A percentile compares a stretch with the other conserved stretches of the same genome.
Conservation (phyloP, 331 rosid genomes). For the Telfairia occidentalis region DNA sequence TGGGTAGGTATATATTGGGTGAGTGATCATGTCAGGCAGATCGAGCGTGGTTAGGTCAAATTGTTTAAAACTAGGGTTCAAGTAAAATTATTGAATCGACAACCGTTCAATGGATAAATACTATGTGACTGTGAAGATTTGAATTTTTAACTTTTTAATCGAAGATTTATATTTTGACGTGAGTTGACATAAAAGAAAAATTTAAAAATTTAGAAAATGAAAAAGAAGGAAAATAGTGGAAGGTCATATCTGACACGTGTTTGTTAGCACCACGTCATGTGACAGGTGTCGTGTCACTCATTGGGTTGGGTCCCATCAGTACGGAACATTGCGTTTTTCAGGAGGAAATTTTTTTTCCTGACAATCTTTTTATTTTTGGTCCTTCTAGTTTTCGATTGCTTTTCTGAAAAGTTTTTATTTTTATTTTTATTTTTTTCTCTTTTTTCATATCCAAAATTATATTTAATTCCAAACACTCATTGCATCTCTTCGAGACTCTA, state of each 20-base stretch:
- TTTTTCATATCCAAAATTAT: too few relatives aligned
- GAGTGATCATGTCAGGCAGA: too few relatives aligned
- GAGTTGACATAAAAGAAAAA: too few relatives aligned
- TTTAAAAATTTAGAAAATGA: too few relatives aligned
- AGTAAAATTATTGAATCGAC: too few relatives aligned
- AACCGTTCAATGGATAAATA: too few relatives aligned
- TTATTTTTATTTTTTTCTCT: too few relatives aligned
- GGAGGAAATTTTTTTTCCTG: not conserved
- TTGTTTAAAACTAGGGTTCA: too few relatives aligned
- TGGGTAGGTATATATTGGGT: not conserved
- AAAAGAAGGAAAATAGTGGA: not conserved
- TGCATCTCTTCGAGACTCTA: not conserved
- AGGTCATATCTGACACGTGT: slow-evolving; percentile 3
- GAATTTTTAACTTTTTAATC: too few relatives aligned
- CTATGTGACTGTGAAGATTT: too few relatives aligned
- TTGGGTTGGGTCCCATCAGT: slow-evolving; percentile 6
- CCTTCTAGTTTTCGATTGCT: not conserved
- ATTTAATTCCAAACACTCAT: not conserved
- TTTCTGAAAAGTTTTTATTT: not conserved
- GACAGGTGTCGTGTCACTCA: slow-evolving; percentile 10
- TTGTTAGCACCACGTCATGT: not conserved
- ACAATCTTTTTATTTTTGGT: not conserved
- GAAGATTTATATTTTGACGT: too few relatives aligned
- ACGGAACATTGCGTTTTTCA: slow-evolving; percentile 6
- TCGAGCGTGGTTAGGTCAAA: too few relatives aligned